phyloP scores from a whole-genome alignment of 192 early-diverging fungal genomes.

The Paraglomus occultum region DNA sequence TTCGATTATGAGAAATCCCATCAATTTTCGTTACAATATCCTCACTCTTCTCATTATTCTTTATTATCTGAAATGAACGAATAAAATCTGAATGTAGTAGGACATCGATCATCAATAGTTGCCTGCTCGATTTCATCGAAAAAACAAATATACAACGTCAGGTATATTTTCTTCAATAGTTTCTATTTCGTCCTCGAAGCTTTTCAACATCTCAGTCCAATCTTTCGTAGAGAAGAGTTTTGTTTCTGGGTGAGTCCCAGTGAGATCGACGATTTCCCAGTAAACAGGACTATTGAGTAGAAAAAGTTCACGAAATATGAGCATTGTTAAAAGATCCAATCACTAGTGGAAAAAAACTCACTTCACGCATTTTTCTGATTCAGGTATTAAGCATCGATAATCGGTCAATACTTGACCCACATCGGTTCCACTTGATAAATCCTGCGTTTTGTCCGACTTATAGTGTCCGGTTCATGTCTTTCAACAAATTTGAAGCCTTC shows the following conservation, averaged over 20 bases:
- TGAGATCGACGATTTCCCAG: constrained; percentile 32
- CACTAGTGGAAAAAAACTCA: constrained; percentile 23
- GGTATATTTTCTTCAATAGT: constrained; percentile 23
- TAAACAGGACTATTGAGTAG: constrained; percentile 24
- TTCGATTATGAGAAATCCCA: constrained; percentile 18
- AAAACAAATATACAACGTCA: constrained; percentile 29
- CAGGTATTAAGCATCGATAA: constrained; percentile 18
- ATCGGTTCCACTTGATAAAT: constrained; percentile 31
- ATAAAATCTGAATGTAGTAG: constrained; percentile 28
- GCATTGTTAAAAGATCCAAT: constrained; percentile 28
- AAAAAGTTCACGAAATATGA: constrained; percentile 23
- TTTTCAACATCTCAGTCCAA: constrained; percentile 30
- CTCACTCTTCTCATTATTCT: constrained; percentile 7
- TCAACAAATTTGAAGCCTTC: constrained; percentile 22
- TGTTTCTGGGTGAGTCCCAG: constrained; percentile 27
- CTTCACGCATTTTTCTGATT: constrained; percentile 25
- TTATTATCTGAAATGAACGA: constrained; percentile 31
- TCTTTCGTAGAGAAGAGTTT: constrained; percentile 29
- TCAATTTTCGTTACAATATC: constrained; percentile 22
- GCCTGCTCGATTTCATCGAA: constrained; percentile 31
- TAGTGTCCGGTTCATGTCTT: constrained; percentile 22
- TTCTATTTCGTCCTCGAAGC: constrained; percentile 28
- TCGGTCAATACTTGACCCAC: constrained; percentile 22
- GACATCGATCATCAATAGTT: constrained; percentile 24
- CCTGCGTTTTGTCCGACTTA: constrained; percentile 16